A percentile compares a stretch with the other conserved stretches of the same genome.
These are phyloP conservation scores for Ceratobasidium theobromae DNA, from an alignment of 1,284 basidiomycete genomes.

Conservation along the genomic window DNA sequence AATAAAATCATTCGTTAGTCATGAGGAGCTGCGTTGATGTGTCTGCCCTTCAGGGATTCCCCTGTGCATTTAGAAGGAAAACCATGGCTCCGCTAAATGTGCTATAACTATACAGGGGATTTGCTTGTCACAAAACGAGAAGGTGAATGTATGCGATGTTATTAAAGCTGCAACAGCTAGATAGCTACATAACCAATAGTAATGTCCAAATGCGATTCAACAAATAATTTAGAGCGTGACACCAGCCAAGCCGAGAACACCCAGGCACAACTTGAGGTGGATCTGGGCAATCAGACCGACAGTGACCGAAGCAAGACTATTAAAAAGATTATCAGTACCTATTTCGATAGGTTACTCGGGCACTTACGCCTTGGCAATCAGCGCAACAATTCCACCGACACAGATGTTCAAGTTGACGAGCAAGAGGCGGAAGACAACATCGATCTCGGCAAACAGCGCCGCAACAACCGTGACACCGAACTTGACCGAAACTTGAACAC, in stretches of 20 bases:
- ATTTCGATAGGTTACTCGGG: not conserved
- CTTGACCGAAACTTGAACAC: not conserved
- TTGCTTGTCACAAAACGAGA: too few species aligned
- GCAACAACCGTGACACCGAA: too few species aligned
- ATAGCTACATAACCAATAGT: not conserved
- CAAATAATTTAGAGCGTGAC: not conserved
- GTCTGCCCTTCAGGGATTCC: too few species aligned
- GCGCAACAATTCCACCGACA: slow-evolving; percentile 10
- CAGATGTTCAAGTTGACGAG: slow-evolving; percentile 19
- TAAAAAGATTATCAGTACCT: not conserved
- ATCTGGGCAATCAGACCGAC: not conserved
- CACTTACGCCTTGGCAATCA: slow-evolving; percentile 14
- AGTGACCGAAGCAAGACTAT: not conserved
- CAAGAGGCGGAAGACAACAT: not conserved
- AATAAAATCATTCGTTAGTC: too few species aligned
- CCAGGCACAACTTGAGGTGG: slow-evolving; percentile 1
- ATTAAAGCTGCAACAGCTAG: not conserved
- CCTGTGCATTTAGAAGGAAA: too few species aligned
- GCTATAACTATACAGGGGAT: too few species aligned
- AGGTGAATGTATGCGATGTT: too few species aligned
- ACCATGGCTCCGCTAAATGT: too few species aligned
- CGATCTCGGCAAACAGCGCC: not conserved
- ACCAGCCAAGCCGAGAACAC: not conserved
- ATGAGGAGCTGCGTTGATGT: too few species aligned
- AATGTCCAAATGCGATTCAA: not conserved